Conservation (phyloP, 1,139 yeast genomes). For the Magnusiomyces magnusii region DNA sequence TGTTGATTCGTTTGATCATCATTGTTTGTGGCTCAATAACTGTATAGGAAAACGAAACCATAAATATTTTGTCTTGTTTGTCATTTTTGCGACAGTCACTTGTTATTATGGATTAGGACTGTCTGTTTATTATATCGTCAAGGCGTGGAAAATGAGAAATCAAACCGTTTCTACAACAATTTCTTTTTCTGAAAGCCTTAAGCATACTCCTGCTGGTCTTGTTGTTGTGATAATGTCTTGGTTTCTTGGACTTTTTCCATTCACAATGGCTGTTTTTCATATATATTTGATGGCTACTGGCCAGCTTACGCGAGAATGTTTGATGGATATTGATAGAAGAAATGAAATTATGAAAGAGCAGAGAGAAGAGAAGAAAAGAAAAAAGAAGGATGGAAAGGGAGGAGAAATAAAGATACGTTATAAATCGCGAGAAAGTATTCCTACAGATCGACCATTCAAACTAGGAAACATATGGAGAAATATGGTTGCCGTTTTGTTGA, state of each 20-base stretch:
- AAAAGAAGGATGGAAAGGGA: too few relatives aligned
- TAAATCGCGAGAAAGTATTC: background rate
- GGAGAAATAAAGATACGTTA: background rate
- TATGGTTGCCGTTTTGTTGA: slow-evolving; percentile 13
- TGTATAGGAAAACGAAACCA: slow-evolving; percentile 72
- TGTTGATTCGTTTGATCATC: slow-evolving; percentile 54
- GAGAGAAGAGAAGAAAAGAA: background rate
- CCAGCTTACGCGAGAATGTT: slow-evolving; percentile 14
- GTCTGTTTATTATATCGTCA: slow-evolving; percentile 9
- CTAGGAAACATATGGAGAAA: slow-evolving; percentile 12
- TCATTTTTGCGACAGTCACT: slow-evolving; percentile 7
- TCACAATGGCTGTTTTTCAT: slow-evolving; percentile 6
- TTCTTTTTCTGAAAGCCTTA: slow-evolving; percentile 10
- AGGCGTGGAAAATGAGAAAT: slow-evolving; percentile 13
- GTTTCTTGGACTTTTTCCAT: slow-evolving; percentile 11
- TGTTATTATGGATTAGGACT: slow-evolving; percentile 6
- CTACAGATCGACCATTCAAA: slow-evolving; percentile 6
- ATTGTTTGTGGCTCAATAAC: slow-evolving; percentile 72
- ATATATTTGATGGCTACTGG: slow-evolving; percentile 15
- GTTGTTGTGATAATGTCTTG: slow-evolving; percentile 11
- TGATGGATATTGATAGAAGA: slow-evolving; percentile 1
- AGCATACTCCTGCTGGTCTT: slow-evolving; percentile 13
- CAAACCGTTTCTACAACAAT: background rate
- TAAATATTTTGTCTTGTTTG: slow-evolving; percentile 19
- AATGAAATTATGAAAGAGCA: background rate